Base-by-base conservation (phyloP, 805 yeast genomes). In the Lachancea meyersii region DNA sequence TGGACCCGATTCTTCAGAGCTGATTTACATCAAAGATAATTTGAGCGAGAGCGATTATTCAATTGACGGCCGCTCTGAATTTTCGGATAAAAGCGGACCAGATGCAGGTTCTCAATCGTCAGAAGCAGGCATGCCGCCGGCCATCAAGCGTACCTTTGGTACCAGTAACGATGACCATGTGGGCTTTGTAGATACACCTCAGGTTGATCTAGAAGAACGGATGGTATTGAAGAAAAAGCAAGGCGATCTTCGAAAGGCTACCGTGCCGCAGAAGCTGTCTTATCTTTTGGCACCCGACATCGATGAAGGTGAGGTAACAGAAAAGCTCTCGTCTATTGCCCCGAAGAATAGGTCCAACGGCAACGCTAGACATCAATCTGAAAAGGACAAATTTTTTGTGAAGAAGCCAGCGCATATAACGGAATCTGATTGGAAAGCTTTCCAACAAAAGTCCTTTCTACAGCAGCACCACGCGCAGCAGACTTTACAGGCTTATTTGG, bases 1-100 rank as follows among this genome's bases (percentile, higher is more conserved):
- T 65, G 82, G 82, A 0, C 80, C 81, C 1, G 78, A 77, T 55
- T 73, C 82, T 3, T 68, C 78, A 1, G 82, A 77, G 48, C 61
- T 77, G 21, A 67, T 76, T n/a, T 71, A 72, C 51, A 18, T 49
- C 44, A 31, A 45, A 38, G 38, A 30, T n/a, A 18, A 28, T 8
- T 11, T 16, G 8, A 35, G 40, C 16, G 39, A 33, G 32, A 17
- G 40, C 35, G 16, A 36, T 18, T 18, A 20, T 21, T 17, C 35
- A 38, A 17, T 26, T 38, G 13, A 22, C 14, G 21, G 40, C 13
- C 37, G 21, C 13, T 22, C 37, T 10, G 38, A 17, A 17, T 32
- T 35, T 6, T 34, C 33, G 3, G 41, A 40, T n/a, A 28, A 24
- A 19, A 11, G 20, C 13, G 17, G 13, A 3, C 8, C n/a, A 4